Evolutionary conservation across 2,329 filamentous ascomycete genomes (phyloP).

Genomic region (Rutstroemia sydowiana): DNA sequence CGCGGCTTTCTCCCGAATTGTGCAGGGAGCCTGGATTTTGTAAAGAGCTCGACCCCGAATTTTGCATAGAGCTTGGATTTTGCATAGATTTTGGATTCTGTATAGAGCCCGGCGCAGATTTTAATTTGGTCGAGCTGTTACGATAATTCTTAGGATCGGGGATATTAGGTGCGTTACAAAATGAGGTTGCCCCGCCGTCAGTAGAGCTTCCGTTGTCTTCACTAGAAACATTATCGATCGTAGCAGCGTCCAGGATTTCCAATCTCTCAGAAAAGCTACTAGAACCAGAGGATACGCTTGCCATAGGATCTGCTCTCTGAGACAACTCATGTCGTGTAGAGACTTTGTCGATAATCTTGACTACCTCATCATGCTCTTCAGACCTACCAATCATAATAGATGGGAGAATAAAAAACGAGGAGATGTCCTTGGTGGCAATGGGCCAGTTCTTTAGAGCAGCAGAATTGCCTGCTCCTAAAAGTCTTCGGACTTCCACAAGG

Average conservation of each 20-base stretch:
- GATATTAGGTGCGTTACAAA: slow-evolving; percentile 9
- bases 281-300: slow-evolving; percentile 47
- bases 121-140: slow-evolving; percentile 14
- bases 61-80: too few species aligned
- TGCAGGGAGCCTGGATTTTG: too few species aligned
- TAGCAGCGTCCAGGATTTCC: slow-evolving; percentile 30
- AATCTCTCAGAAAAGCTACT: slow-evolving; percentile 38
- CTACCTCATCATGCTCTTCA: slow-evolving; percentile 61
- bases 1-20: slow-evolving; percentile 20
- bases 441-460: slow-evolving; percentile 64
- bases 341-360: slow-evolving; percentile 70
- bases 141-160: slow-evolving; percentile 10
- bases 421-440: slow-evolving; percentile 78
- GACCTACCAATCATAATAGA: slow-evolving; percentile 73
- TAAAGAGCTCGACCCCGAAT: too few species aligned
- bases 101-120: slow-evolving; percentile 18
- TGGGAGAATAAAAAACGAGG: slow-evolving; percentile 70
- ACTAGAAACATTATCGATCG: slow-evolving; percentile 45
- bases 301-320: slow-evolving; percentile 34
- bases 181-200: slow-evolving; percentile 35
- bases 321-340: slow-evolving; percentile 54
- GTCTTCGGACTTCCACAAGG: slow-evolving; percentile 62
- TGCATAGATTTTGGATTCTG: too few species aligned
- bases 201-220: slow-evolving; percentile 49
- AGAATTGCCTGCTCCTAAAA: slow-evolving; percentile 68